Evolutionary conservation across 805 yeast genomes (phyloP).

Genomic region (Candida succiphila): DNA sequence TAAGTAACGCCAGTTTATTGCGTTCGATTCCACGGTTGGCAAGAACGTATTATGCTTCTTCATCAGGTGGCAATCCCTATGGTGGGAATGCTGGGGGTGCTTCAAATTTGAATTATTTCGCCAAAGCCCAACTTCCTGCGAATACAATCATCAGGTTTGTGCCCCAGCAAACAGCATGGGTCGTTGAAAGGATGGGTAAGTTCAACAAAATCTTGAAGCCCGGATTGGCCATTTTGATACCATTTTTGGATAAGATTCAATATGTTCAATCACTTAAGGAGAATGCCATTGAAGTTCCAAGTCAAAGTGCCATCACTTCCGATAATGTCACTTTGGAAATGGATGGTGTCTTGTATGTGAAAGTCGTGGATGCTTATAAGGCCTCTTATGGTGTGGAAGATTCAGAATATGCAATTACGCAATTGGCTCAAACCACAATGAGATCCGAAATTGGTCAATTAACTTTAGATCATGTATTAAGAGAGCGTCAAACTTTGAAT

Average conservation of each 20-base stretch:
- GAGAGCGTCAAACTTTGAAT: conserved; percentile 68
- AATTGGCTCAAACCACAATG: conserved; percentile 87
- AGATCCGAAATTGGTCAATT: conserved; percentile 80
- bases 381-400: conserved; percentile 87
- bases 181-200: conserved; percentile 86
- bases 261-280: conserved; percentile 81
- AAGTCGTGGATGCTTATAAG: conserved; percentile 72
- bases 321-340: conserved; percentile 79
- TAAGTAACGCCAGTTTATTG: no score
- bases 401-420: conserved; percentile 76
- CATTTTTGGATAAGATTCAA: conserved; percentile 64
- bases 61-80: no score
- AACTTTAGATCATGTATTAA: conserved; percentile 67
- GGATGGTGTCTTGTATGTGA: conserved; percentile 76
- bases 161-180: conserved; percentile 88
- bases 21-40: no score
- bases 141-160: conserved; percentile 71
- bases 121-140: conserved; percentile 43
- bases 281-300: conserved; percentile 75
- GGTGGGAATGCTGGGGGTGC: no score
- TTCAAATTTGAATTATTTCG: conserved; percentile 16
- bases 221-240: conserved; percentile 66
- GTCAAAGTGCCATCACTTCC: conserved; percentile 77
- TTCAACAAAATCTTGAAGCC: conserved; percentile 62
- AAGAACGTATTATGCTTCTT: no score